These are phyloP conservation scores for Lactifluus echinatus DNA, from an alignment of 768 basidiomycete genomes.

Conservation along the genomic window DNA sequence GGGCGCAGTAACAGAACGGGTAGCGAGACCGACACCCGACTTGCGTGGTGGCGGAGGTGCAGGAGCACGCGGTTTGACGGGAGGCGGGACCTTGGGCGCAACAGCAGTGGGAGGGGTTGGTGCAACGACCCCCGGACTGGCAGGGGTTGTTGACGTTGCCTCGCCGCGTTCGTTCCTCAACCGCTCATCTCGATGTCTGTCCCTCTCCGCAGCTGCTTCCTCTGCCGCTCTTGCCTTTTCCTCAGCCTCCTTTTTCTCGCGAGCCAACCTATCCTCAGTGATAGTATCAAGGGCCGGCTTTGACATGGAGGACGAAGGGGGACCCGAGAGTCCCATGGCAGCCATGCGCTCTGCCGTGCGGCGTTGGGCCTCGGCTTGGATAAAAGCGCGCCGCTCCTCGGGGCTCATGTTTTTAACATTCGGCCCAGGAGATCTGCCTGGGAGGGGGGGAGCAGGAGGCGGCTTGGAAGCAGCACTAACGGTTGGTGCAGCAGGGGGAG, in stretches of 20 bases:
- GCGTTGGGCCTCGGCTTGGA: conserved; percentile 70
- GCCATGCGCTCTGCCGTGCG: conserved; percentile 80
- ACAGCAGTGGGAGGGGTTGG: conserved; percentile 24
- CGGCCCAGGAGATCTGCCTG: conserved; percentile 50
- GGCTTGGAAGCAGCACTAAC: conserved; percentile 33
- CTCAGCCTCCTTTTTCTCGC: conserved; percentile 87
- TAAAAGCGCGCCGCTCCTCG: conserved; percentile 72
- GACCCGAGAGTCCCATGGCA: conserved; percentile 64
- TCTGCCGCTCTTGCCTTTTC: conserved; percentile 75
- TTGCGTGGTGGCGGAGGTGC: conserved; percentile 35
- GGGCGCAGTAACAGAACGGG: conserved; percentile 25
- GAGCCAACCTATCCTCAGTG: conserved; percentile 76
- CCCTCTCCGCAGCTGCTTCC: conserved; percentile 71
- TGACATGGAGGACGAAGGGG: conserved; percentile 28
- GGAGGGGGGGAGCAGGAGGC: conserved; percentile 43
- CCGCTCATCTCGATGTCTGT: conserved; percentile 59
- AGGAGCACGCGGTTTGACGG: conserved; percentile 27
- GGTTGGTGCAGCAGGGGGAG: conserved; percentile 42
- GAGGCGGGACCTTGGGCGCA: conserved; percentile 33
- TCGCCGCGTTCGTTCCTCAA: conserved; percentile 69
- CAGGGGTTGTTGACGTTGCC: conserved; percentile 32
- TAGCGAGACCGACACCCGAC: conserved; percentile 19
- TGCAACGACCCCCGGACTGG: conserved; percentile 27
- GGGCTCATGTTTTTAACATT: conserved; percentile 72
- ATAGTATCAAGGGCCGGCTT: conserved; percentile 58